Base-by-base conservation (phyloP, 805 yeast species). In the Peterozyma toletana region DNA sequence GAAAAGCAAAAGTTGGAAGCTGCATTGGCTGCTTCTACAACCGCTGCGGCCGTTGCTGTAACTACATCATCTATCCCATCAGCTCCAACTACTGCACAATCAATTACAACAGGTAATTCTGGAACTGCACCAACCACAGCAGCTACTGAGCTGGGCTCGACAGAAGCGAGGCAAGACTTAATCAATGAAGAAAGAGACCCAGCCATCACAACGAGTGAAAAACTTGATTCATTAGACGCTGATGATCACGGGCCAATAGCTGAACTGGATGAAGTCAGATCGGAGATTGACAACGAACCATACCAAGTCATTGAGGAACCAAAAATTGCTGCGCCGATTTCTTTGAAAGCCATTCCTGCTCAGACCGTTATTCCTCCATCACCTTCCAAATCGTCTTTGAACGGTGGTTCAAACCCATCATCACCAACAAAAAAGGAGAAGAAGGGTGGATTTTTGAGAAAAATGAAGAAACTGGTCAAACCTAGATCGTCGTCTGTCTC, bases 1-100 rank as follows among this genome's bases (percentile, higher is more conserved):
- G 69, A 68, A 44, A 67, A 64, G 50, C 27, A 63, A 58, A 21
- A 21, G 27, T 21, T 21, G 27, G 27, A 21, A 21, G 27, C 27
- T 21, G 15, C 53, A 59, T 47, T 57, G 39, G 53, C 52, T 31
- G 44, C 60, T 37, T 46, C 55, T 38, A 49, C 58, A 40, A 57
- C 57, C 39, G 44, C 51, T 14, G 55, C 52, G n/a, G 36, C 44
- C 27, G 21, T 30, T 31, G 37, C 29, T 29, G 38, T 11, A 6
- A 38, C 45, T 11, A 5, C 34, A 9, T 14, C 13, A 14, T 31
- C 34, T 31, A 37, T 17, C 18, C 11, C 14, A 14, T 15, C 42
- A 15, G 13, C 31, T 18, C 21, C 37, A 18, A 15, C 37, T 29
- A 33, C 13, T 17, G 35, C 41, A 13, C 30, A 38, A 38, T 38